Evolutionary conservation across 1,139 yeast species (phyloP), one percentile per base, ranked within the genome.

Genomic region (Yamadazyma spencermartinsiae): DNA sequence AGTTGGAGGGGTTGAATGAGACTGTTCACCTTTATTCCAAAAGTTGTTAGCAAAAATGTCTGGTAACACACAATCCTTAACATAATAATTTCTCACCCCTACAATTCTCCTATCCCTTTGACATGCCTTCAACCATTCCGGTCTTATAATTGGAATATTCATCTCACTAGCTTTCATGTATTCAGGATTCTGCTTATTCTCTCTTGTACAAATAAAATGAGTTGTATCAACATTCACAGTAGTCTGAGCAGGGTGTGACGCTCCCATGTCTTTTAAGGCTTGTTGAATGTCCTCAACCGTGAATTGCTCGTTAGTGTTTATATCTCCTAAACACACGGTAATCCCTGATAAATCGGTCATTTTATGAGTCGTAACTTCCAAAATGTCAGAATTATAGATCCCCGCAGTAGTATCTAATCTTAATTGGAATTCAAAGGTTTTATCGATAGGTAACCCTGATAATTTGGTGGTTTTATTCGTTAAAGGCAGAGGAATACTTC

Each of bases 41-140:
- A 66, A 72, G 48, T 72, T 63, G 52, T 61, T 65, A 8, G 74
- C 70, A 39, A 69, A 60, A 12, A 72, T 66, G 45, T 71, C 76
- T 2, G 76, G 76, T 46, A 72, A 68, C 3, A 67, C 73, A 50
- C 76, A 71, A 43, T 71, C 76, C 46, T 68, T 72, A 24, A 85
- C 68, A 52, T 86, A 86, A 51, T 84, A 86, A 46, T 88, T 89
- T 52, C 96, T 76, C 11, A 94, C 99, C 20, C 98, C 96, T 31
- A 90, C 95, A 43, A 92, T 80, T 54, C 97, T 69, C 50, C 95
- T 78, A 55, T 90, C 98, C 35, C 77, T 64, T 54, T 88, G 95
- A 67, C 98, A 92, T 0, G 97, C 97, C 61, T 86, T 84, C 42
- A 92, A 70, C 98, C 98, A 92, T 58, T 92, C 98, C 0, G 98